These are phyloP conservation scores for Amanita exitialis DNA, from an alignment of 768 basidiomycete species.

Conservation along the genomic window DNA sequence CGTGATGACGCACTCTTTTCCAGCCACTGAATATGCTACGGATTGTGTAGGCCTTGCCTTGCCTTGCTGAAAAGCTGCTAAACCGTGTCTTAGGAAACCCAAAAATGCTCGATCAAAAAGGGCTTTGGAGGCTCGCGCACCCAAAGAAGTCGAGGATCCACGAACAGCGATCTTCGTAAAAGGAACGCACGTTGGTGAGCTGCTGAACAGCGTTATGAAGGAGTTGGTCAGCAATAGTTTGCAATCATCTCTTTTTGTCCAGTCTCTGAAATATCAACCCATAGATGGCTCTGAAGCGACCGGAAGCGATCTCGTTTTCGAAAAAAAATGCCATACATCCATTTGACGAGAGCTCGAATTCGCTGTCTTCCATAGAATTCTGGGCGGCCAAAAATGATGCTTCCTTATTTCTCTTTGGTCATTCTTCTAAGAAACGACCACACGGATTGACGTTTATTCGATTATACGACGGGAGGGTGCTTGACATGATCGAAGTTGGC, in stretches of 20 bases:
- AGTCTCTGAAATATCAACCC: background rate
- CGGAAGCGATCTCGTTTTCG: constrained; percentile 83
- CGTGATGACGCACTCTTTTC: background rate
- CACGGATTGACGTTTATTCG: constrained; percentile 78
- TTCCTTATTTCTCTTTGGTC: constrained; percentile 80
- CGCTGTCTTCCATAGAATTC: constrained; percentile 68
- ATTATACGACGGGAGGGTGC: constrained; percentile 74
- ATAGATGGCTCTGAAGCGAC: constrained; percentile 91
- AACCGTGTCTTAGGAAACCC: constrained; percentile 49
- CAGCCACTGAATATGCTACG: constrained; percentile 12
- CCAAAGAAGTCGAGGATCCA: constrained; percentile 84
- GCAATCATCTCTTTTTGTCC: too few relatives aligned
- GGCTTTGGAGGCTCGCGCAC: constrained; percentile 73
- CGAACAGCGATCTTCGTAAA: constrained; percentile 86
- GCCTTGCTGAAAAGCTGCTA: background rate
- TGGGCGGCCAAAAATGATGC: constrained; percentile 95
- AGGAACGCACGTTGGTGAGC: constrained; percentile 79
- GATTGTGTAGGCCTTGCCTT: constrained; percentile 12
- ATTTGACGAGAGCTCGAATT: constrained; percentile 63
- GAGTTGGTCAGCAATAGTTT: constrained; percentile 58
- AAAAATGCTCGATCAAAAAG: constrained; percentile 95
- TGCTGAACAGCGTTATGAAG: constrained; percentile 72
- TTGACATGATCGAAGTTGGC: constrained; percentile 95
- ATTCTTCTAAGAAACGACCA: constrained; percentile 91
- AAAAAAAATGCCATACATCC: constrained; percentile 90